Evolutionary conservation across 345 rosid genomes (phyloP).

Genomic region (Gossypium longicalyx): DNA sequence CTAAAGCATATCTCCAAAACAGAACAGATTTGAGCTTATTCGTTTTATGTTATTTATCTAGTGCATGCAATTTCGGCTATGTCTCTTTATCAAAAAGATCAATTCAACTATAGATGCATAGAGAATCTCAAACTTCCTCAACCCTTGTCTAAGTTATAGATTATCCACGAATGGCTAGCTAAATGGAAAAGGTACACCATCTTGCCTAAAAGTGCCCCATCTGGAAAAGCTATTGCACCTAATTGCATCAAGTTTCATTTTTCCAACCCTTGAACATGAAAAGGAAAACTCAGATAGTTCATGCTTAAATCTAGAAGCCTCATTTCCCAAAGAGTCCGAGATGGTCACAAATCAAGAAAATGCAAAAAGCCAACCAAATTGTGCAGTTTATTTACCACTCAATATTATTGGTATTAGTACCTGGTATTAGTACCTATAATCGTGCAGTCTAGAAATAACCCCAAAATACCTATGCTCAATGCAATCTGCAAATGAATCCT

Average conservation of each 20-base stretch:
- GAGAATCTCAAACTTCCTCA: background rate
- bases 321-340: background rate
- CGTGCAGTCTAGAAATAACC: background rate
- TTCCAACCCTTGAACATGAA: background rate
- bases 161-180: background rate
- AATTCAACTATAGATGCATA: background rate
- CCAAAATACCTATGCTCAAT: background rate
- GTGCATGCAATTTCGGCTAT: background rate
- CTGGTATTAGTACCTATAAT: background rate
- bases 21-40: background rate
- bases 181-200: background rate
- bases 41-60: background rate
- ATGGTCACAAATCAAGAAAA: background rate
- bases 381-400: background rate
- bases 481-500: background rate
- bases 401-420: background rate
- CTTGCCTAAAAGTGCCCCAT: background rate
- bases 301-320: background rate
- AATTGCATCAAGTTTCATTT: conserved; percentile 4
- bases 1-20: background rate
- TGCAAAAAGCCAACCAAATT: background rate
- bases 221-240: background rate
- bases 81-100: background rate
- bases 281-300: background rate
- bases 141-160: too few relatives aligned